These are phyloP conservation scores for Biancaea sappan DNA, from an alignment of 306 rosid genomes.

Conservation along the genomic window DNA sequence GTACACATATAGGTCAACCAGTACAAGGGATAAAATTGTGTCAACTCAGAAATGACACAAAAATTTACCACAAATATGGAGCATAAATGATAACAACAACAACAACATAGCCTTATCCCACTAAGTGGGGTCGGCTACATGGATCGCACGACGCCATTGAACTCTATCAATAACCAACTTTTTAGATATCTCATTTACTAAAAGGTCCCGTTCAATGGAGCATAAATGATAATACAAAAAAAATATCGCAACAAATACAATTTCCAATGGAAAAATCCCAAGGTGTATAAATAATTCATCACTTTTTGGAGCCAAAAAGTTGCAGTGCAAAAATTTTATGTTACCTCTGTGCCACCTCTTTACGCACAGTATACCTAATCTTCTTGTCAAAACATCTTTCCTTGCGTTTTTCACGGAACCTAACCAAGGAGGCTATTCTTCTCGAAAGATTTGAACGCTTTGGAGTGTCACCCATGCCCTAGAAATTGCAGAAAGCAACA, in stretches of 20 bases:
- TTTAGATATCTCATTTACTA: no score
- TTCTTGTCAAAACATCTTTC: conserved; percentile 98
- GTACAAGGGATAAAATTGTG: conserved; percentile 3
- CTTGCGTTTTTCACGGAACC: conserved; percentile 94
- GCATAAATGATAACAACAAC: conserved; percentile 13
- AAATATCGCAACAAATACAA: conserved; percentile 13
- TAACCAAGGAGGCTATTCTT: conserved; percentile 93
- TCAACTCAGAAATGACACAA: conserved; percentile 21
- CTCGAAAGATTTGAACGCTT: conserved; percentile 83
- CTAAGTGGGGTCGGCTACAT: no score
- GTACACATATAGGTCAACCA: background rate
- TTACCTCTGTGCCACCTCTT: conserved; percentile 98
- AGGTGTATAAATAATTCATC: conserved; percentile 22
- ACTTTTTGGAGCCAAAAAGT: background rate
- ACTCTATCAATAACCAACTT: no score
- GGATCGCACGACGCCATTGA: no score
- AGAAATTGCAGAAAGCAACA: conserved; percentile 41
- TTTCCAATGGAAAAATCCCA: background rate
- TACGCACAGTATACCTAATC: conserved; percentile 89
- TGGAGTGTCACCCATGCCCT: conserved; percentile 63
- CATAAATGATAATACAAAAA: conserved; percentile 12
- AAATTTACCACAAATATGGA: background rate
- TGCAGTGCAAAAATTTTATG: conserved; percentile 12
- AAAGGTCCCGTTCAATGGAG: no score
- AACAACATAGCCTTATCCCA: conserved; percentile 17